These are phyloP conservation scores for Lentinula sp. DNA, from an alignment of 768 basidiomycete species.

Conservation along the genomic window DNA sequence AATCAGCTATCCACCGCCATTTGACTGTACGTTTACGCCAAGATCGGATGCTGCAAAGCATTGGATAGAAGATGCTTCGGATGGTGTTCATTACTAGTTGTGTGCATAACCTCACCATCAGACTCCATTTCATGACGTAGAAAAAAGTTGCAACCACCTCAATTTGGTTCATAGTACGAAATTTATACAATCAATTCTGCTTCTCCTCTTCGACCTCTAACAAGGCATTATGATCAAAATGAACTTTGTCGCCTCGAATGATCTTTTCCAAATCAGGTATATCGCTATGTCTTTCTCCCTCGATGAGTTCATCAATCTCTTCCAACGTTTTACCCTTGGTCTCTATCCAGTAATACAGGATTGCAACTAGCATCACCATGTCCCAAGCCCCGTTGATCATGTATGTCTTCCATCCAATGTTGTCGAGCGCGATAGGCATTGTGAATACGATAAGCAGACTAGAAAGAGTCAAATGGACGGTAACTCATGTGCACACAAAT, in stretches of 20 bases:
- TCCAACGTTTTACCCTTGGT: slow-evolving; percentile 16
- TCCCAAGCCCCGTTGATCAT: slow-evolving; percentile 18
- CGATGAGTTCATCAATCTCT: slow-evolving; percentile 17
- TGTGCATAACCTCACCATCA: too few species aligned
- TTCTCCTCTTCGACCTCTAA: not conserved
- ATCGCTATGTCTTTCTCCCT: slow-evolving; percentile 14
- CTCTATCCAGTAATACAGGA: slow-evolving; percentile 17
- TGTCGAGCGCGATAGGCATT: slow-evolving; percentile 13
- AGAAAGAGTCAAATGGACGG: not conserved
- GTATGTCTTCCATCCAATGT: slow-evolving; percentile 20
- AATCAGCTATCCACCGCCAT: too few species aligned
- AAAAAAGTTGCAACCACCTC: too few species aligned
- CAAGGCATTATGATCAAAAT: not conserved
- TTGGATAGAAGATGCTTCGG: not conserved
- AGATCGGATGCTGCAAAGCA: not conserved
- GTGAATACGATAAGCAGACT: slow-evolving; percentile 17
- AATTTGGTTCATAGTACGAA: too few species aligned
- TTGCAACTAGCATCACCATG: slow-evolving; percentile 13
- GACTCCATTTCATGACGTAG: too few species aligned
- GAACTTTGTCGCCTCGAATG: slow-evolving; percentile 7
- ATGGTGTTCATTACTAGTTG: not conserved
- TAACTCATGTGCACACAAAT: not conserved
- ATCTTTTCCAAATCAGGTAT: slow-evolving; percentile 15
- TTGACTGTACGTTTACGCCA: not conserved
- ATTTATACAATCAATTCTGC: not conserved